These are phyloP conservation scores for Diaporthe humulicola DNA, from an alignment of 2,329 filamentous ascomycete genomes.

Conservation along the genomic window DNA sequence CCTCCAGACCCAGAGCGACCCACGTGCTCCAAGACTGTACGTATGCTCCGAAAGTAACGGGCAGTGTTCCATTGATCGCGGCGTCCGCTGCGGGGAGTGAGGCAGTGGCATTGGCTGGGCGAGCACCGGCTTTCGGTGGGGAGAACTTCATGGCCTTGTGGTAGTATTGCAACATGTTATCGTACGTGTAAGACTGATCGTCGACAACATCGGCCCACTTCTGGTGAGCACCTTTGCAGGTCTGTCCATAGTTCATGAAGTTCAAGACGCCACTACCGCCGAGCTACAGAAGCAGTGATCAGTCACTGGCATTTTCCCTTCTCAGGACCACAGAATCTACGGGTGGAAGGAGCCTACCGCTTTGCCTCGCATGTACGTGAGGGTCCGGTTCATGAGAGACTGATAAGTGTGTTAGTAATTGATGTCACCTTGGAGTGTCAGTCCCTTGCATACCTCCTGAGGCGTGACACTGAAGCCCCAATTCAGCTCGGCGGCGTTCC, in stretches of 20 bases:
- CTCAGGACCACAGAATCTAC: background rate
- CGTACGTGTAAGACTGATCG: conserved; percentile 30
- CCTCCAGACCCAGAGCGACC: conserved; percentile 10
- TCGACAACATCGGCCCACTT: conserved; percentile 33
- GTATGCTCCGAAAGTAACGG: conserved; percentile 7
- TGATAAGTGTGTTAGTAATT: background rate
- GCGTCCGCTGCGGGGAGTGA: background rate
- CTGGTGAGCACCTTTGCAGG: conserved; percentile 16
- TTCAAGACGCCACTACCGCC: conserved; percentile 29
- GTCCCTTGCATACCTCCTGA: conserved; percentile 8
- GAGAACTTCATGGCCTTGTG: conserved; percentile 31
- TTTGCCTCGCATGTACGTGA: conserved; percentile 24
- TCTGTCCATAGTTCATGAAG: conserved; percentile 25
- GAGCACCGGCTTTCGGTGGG: background rate
- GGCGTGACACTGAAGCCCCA: conserved; percentile 25
- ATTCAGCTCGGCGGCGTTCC: background rate
- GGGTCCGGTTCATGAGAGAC: background rate
- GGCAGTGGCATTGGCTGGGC: conserved; percentile 28
- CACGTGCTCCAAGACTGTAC: conserved; percentile 30
- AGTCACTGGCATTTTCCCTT: background rate
- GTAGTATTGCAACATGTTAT: conserved; percentile 32
- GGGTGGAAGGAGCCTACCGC: background rate
- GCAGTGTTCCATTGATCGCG: background rate
- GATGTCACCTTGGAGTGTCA: background rate
- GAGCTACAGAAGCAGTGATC: conserved; percentile 1